These are phyloP conservation scores for Nemania sp. DNA, from an alignment of 2,329 filamentous ascomycete genomes.

Conservation along the genomic window DNA sequence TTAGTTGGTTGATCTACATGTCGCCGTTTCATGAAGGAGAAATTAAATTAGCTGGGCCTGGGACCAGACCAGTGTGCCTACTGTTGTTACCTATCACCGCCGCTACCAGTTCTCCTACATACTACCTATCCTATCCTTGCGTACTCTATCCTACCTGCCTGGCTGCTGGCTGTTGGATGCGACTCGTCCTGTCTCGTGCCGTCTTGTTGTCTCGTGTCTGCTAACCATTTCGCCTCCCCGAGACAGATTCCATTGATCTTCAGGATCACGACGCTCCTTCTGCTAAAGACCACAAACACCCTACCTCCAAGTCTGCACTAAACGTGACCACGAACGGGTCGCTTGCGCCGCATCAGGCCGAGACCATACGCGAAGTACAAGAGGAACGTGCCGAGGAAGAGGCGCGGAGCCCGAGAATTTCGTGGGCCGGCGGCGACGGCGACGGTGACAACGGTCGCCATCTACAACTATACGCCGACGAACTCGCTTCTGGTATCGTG, in stretches of 20 bases:
- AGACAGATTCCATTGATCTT: conserved; percentile 90
- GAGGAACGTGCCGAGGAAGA: conserved; percentile 82
- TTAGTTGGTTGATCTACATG: conserved; percentile 36
- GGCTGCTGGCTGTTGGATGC: background rate
- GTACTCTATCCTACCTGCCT: too few relatives aligned
- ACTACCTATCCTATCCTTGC: too few relatives aligned
- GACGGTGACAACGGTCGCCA: conserved; percentile 57
- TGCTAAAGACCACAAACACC: conserved; percentile 80
- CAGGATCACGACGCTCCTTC: conserved; percentile 86
- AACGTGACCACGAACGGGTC: conserved; percentile 52
- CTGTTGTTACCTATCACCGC: background rate
- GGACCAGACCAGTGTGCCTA: conserved; percentile 9
- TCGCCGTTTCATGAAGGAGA: conserved; percentile 33
- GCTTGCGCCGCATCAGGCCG: conserved; percentile 84
- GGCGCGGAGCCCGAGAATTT: conserved; percentile 71
- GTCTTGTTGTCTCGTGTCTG: conserved; percentile 36
- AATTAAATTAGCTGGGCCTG: conserved; percentile 42
- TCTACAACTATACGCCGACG: conserved; percentile 60
- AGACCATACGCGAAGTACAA: conserved; percentile 82
- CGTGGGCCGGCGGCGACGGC: conserved; percentile 57
- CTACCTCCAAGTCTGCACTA: conserved; percentile 63
- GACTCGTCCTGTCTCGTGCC: conserved; percentile 21
- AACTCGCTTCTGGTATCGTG: conserved; percentile 57
- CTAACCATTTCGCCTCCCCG: conserved; percentile 47
- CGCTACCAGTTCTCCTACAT: conserved; percentile 29